Conservation (phyloP, 2,329 filamentous ascomycete species). For the Lasiodiplodia citricola region DNA sequence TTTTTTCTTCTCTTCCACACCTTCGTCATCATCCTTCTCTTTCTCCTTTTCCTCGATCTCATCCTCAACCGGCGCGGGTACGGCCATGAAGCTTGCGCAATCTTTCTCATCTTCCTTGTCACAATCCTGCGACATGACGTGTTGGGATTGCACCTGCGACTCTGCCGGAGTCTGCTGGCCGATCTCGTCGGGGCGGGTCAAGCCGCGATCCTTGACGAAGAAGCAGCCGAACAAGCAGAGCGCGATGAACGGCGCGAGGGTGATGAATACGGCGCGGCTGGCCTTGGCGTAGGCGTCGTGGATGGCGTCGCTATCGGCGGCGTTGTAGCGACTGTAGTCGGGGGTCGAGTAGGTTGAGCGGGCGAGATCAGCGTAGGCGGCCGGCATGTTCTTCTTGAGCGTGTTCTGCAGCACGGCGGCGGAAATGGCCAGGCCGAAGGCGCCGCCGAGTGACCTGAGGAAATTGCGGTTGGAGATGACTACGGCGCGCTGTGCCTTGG, state of each 20-base stretch:
- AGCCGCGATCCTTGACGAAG: slow-evolving; percentile 26
- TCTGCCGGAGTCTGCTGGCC: slow-evolving; percentile 4
- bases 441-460: slow-evolving; percentile 63
- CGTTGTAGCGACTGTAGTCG: neutral
- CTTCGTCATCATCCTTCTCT: neutral
- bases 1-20: neutral
- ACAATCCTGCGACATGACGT: neutral
- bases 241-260: slow-evolving; percentile 26
- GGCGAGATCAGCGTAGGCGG: slow-evolving; percentile 12
- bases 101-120: slow-evolving; percentile 20
- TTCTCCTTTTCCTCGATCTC: slow-evolving; percentile 11
- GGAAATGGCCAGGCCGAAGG: slow-evolving; percentile 63
- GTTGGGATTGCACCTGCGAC: neutral
- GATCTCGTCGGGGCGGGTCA: slow-evolving; percentile 22
- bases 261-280: slow-evolving; percentile 27
- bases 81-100: slow-evolving; percentile 1
- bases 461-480: slow-evolving; percentile 69
- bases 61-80: slow-evolving; percentile 13
- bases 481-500: slow-evolving; percentile 63
- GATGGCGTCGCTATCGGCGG: slow-evolving; percentile 17
- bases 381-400: slow-evolving; percentile 36
- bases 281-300: slow-evolving; percentile 25
- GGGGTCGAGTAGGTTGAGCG: slow-evolving; percentile 21
- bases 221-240: slow-evolving; percentile 26
- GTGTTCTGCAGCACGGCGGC: slow-evolving; percentile 50